Base-by-base conservation (phyloP, 129 eudicot genomes). In the Centella asiatica region DNA sequence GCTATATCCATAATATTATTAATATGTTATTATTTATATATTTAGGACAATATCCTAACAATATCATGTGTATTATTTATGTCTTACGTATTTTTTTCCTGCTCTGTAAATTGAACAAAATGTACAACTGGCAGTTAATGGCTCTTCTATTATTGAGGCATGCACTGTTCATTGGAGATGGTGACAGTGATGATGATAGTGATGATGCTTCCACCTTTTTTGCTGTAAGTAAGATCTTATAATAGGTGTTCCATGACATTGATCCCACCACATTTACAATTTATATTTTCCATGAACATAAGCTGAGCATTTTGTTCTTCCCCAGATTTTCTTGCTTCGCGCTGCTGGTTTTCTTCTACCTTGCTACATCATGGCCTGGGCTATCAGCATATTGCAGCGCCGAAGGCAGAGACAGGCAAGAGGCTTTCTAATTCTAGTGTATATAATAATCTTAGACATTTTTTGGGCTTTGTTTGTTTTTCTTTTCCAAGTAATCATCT, bases 381-480 rank as follows among this genome's bases (percentile, higher is more conserved):
- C 66, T 69, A 76, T 87, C 44, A 80, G 95, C 66, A 46, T 87
- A 52, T 67, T 83, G 74, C 95, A 87, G 71, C 90, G 77, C 19
- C 81, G 92, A 20, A 76, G 95, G 64, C 88, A 83, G 70, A 78
- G 88, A 73, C 95, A 87, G 90, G 95, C 83, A 69, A 68, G 71
- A 59, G 22, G 48, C 60, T 32, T 32, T 32, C 23, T 25, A 1
- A 4, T 34, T 23, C 6, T 48, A 19, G 20, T 64, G 28, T 48
- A 15, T 4, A 19, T 29, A 17, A 52, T 55, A 14, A n/a, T 52
- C 20, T 3, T 25, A 13, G 25, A 53, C 50, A 10, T 27, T 54
- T 28, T 1, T 29, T 54, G 39, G 23, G 12, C 28, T 28, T 15
- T 1, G 6, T 54, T 15, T 28, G 37, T 15, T 54, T 54, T 54